Base-by-base conservation (phyloP, 352 stramenopile species). In the Phytophthora macrochlamydospora region DNA sequence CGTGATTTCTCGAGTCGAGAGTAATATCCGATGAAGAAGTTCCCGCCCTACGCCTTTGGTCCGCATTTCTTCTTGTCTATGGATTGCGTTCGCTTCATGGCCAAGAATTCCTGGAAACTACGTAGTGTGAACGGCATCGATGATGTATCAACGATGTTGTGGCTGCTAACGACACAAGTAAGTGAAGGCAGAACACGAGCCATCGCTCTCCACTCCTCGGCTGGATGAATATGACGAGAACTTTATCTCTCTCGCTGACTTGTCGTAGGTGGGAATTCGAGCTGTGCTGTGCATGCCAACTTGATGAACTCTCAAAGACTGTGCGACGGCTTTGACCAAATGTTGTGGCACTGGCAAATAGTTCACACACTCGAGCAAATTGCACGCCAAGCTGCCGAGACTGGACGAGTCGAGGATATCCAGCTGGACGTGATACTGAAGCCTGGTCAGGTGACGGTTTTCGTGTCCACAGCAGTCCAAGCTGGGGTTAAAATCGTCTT, bases 121-220 rank as follows among this genome's bases (percentile, higher is more conserved):
- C 53, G 56, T 9, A 59, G 50, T 14, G 31, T 83, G 3, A 75
- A 71, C 3, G 51, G 43, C 4, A 56, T 86, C 2, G 79, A 89
- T 42, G 79, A 89, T 61, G 76, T 81, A 7, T 77, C 75, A 2
- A 59, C 86, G 18, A 73, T 69, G 7, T 53, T 82, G 13, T 89
- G 79, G 79, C 50, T 85, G 55, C 57, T 81, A n/a, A 67, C 51
- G 0, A 69, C 85, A 29, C 69, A 85, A 46, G 78, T 89, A 24
- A 24, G 18, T 24, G 18, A 24, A 24, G 18, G 18, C 18, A 24
- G 18, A 24, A 24, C 18, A 24, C 18, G 18, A 24, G 18, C 18
- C 18, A 24, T 24, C 18, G 18, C 18, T 24, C 18, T 24, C 18
- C 18, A 24, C 18, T 24, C 18, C 18, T 24, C 18, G 18, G 18